phyloP scores from a whole-genome alignment of 768 basidiomycete species.

The Gymnopilus junonius region DNA sequence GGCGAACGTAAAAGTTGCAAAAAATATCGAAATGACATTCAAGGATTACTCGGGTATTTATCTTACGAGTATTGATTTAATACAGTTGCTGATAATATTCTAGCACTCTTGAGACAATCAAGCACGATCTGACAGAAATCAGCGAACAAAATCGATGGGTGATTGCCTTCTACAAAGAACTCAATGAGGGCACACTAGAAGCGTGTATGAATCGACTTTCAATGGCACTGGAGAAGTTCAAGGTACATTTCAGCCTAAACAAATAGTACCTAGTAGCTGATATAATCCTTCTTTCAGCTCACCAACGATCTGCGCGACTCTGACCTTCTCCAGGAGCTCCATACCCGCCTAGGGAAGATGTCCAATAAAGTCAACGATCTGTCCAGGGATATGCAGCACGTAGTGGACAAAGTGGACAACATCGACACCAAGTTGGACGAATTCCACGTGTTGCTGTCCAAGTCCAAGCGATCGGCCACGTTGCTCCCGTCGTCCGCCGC shows the following conservation, averaged over 20 bases:
- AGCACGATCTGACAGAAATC: slow-evolving; percentile 13
- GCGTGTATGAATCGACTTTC: slow-evolving; percentile 13
- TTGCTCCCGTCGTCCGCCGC: background rate
- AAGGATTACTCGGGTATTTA: background rate
- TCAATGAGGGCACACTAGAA: slow-evolving; percentile 14
- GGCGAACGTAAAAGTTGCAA: background rate
- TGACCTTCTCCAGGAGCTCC: background rate
- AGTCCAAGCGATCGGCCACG: background rate
- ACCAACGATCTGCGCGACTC: background rate
- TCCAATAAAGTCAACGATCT: background rate
- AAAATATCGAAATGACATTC: background rate
- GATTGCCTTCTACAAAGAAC: slow-evolving; percentile 8
- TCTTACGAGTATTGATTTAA: background rate
- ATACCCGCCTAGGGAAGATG: background rate
- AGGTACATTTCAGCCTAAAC: slow-evolving; percentile 10
- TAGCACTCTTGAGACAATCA: slow-evolving; percentile 12
- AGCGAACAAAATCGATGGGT: slow-evolving; percentile 15
- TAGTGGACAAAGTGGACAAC: background rate
- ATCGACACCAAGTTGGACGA: background rate
- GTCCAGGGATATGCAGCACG: background rate
- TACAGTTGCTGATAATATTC: slow-evolving; percentile 3
- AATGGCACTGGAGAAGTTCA: slow-evolving; percentile 13
- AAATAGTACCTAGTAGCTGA: background rate
- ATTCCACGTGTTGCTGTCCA: background rate
- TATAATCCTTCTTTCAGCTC: background rate